Evolutionary conservation across 306 rosid genomes (phyloP).

Genomic region (Vicia faba): DNA sequence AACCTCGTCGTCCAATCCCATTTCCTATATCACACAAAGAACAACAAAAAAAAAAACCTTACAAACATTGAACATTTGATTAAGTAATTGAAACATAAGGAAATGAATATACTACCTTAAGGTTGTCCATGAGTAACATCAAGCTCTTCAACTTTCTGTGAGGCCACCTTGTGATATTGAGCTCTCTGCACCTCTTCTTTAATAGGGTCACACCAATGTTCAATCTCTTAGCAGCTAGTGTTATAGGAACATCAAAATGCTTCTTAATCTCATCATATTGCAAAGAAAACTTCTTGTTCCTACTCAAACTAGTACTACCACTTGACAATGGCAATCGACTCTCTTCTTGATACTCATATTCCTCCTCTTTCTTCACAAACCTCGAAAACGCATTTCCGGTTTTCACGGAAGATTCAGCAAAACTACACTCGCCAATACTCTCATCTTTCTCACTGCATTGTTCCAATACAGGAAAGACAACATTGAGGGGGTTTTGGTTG

Average conservation of each 20-base stretch:
- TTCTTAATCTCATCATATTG: conserved; percentile 45
- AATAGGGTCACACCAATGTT: conserved; percentile 69
- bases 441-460: neutral
- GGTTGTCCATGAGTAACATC: conserved; percentile 57
- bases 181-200: conserved; percentile 80
- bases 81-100: neutral
- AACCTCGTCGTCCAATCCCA: conserved; percentile 61
- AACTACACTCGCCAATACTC: neutral
- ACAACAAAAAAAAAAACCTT: neutral
- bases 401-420: neutral
- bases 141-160: conserved; percentile 81
- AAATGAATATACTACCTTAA: conserved; percentile 55
- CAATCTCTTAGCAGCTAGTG: conserved; percentile 67
- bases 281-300: conserved; percentile 15
- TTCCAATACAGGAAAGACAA: neutral
- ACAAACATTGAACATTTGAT: no score
- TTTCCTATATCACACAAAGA: conserved; percentile 47
- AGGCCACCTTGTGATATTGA: conserved; percentile 84
- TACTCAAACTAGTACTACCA: neutral
- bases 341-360: conserved; percentile 2
- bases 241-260: conserved; percentile 61
- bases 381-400: neutral
- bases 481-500: conserved; percentile 40
- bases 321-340: neutral
- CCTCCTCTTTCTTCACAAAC: conserved; percentile 31